A percentile compares a stretch with the other conserved stretches of the same genome.
Evolutionary conservation across 257 asterid species (phyloP).

Genomic region (Solanum arcanum): DNA sequence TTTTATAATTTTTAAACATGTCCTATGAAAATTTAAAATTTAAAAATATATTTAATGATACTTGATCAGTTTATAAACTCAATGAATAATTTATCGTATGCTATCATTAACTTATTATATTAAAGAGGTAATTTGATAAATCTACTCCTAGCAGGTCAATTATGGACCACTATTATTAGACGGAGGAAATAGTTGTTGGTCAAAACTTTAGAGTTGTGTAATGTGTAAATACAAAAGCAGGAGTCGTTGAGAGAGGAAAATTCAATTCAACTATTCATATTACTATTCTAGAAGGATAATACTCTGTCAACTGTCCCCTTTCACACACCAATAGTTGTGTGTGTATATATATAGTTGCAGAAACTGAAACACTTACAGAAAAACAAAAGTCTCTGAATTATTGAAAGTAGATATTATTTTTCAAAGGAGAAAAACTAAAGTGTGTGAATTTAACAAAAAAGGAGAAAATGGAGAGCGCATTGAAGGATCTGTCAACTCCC

Average conservation of each 20-base stretch:
- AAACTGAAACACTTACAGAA: background rate
- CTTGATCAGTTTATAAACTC: too few species aligned
- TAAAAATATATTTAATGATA: accelerated
- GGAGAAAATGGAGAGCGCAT: constrained; percentile 39
- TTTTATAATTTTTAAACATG: too few species aligned
- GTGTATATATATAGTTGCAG: background rate
- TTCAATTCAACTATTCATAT: background rate
- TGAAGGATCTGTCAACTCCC: constrained; percentile 64
- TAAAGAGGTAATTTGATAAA: too few species aligned
- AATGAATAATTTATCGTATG: too few species aligned
- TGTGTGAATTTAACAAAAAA: background rate
- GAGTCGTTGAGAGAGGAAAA: background rate
- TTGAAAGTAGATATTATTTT: background rate
- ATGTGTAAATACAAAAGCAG: background rate
- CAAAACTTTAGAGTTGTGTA: background rate
- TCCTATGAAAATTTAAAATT: too few species aligned
- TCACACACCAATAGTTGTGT: background rate
- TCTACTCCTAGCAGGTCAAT: accelerated
- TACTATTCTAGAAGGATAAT: background rate
- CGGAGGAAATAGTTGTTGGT: background rate
- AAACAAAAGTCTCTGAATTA: background rate
- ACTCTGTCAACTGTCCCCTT: background rate
- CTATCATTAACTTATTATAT: too few species aligned
- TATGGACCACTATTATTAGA: too few species aligned
- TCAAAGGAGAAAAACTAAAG: background rate